phyloP scores from a whole-genome alignment of 1,284 basidiomycete genomes.

The Malassezia equina region DNA sequence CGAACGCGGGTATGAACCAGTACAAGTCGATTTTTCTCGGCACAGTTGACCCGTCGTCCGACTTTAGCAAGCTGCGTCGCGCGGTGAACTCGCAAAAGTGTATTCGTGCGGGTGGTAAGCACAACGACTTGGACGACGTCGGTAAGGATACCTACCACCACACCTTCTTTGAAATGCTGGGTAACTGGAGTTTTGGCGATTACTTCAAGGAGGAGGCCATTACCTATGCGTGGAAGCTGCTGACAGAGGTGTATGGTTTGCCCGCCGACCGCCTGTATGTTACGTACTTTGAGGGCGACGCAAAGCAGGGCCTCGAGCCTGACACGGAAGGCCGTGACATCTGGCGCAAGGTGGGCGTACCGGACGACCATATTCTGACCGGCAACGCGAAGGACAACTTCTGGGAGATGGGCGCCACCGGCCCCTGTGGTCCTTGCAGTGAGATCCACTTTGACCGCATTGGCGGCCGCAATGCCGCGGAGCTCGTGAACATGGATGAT shows the following conservation, averaged over 20 bases:
- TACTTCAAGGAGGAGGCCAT: constrained; percentile 99
- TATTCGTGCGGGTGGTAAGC: constrained; percentile 94
- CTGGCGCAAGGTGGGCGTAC: constrained; percentile 77
- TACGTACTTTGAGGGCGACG: constrained; percentile 93
- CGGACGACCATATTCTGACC: constrained; percentile 80
- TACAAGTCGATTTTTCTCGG: constrained; percentile 95
- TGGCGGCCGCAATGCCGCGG: constrained; percentile 79
- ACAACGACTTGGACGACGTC: constrained; percentile 97
- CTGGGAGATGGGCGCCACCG: constrained; percentile 99
- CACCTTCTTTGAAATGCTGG: constrained; percentile 99
- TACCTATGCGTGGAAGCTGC: constrained; percentile 80
- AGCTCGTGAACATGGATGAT: constrained; percentile 88
- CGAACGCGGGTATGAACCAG: constrained; percentile 62
- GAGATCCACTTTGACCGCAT: constrained; percentile 96
- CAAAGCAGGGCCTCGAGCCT: constrained; percentile 70
- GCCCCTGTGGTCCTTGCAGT: constrained; percentile 93
- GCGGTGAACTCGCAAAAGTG: constrained; percentile 96
- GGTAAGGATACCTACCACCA: constrained; percentile 90
- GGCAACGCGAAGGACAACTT: constrained; percentile 97
- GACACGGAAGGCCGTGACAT: constrained; percentile 72
- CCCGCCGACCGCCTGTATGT: constrained; percentile 87
- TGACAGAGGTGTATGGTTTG: constrained; percentile 78
- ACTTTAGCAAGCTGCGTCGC: constrained; percentile 75
- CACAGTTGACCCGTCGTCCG: constrained; percentile 82
- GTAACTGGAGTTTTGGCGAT: constrained; percentile 98